These are phyloP conservation scores for Aureobasidium sp. DNA, from an alignment of 2,329 filamentous ascomycete genomes.

Conservation along the genomic window DNA sequence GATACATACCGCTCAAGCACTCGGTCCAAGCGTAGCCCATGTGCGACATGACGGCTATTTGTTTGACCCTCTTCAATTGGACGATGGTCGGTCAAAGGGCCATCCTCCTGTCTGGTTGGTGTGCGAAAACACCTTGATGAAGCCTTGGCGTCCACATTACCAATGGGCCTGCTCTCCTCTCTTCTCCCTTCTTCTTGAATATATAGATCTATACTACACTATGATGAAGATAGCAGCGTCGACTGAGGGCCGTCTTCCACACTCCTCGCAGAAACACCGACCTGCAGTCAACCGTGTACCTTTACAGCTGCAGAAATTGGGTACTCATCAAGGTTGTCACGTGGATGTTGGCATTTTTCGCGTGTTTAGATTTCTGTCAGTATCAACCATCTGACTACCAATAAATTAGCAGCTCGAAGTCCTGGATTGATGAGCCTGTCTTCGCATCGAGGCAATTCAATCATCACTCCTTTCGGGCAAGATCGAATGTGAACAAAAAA, in stretches of 20 bases:
- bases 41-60: conserved; percentile 5
- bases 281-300: not conserved
- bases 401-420: no score
- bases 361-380: not conserved
- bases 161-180: not conserved
- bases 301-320: not conserved
- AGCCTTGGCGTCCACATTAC: not conserved
- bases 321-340: not conserved
- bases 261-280: not conserved
- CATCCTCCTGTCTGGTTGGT: not conserved
- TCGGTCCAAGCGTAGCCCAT: conserved; percentile 12
- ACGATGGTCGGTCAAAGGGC: not conserved
- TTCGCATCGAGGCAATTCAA: not conserved
- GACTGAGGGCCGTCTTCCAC: not conserved
- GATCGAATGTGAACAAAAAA: not conserved
- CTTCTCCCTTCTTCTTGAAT: not conserved
- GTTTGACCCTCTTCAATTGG: not conserved
- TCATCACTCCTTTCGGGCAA: not conserved
- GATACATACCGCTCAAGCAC: not conserved
- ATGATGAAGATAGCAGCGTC: not conserved
- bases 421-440: not conserved
- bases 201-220: not conserved
- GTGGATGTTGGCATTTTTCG: not conserved
- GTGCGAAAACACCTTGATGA: conserved; percentile 19
- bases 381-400: no score